A percentile compares a stretch with the other conserved stretches of the same genome.
phyloP scores from a whole-genome alignment of 2,329 filamentous ascomycete genomes.

The Coleophoma eucalyptorum region DNA sequence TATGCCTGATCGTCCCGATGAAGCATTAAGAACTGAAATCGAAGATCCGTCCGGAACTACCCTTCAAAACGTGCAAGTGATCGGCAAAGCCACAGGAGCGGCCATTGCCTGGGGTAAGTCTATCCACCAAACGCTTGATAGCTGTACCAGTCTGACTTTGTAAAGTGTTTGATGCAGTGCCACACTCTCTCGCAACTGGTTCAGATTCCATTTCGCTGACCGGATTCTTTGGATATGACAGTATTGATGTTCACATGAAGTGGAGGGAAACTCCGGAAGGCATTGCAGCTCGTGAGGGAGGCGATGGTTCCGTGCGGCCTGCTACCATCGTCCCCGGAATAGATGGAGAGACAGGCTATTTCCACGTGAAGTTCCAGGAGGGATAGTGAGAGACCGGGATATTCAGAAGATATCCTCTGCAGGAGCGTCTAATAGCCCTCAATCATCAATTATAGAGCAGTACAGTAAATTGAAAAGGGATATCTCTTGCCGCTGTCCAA shows the following conservation, averaged over 20 bases:
- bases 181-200: not conserved
- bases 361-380: constrained; percentile 2
- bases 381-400: not conserved
- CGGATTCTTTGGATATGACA: constrained; percentile 4
- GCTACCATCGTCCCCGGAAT: not conserved
- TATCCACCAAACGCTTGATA: not conserved
- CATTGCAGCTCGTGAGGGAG: not conserved
- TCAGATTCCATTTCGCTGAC: not conserved
- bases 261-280: constrained; percentile 5
- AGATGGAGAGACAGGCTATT: constrained; percentile 1
- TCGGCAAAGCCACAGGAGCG: not conserved
- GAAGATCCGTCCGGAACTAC: not conserved
- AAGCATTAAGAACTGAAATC: not conserved
- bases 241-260: constrained; percentile 5
- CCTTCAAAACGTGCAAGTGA: not conserved
- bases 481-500: no score
- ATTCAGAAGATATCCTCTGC: not conserved
- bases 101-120: constrained; percentile 1
- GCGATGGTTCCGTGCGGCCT: not conserved
- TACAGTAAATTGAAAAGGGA: no score
- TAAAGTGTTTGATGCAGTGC: not conserved
- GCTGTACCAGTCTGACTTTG: not conserved
- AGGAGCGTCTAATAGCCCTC: no score
- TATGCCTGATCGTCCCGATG: not conserved
- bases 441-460: no score